Percentiles rank a stretch among this genome's conserved stretches.
Conservation (phyloP, 2,329 filamentous ascomycete species). For the Botryotinia calthae region DNA sequence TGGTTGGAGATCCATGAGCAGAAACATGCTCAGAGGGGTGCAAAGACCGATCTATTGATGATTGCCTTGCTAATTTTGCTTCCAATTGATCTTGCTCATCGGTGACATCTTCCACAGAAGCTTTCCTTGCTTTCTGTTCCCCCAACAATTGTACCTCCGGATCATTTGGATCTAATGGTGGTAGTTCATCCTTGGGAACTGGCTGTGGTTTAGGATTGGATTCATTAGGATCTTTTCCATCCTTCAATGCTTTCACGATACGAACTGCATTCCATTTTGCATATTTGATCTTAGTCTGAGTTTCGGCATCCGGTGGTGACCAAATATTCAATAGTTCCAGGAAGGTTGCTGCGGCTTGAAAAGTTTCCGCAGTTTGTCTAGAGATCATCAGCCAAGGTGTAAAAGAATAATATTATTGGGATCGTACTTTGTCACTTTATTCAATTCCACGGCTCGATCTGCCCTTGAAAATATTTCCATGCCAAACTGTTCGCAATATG, state of each 20-base stretch:
- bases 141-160: conserved; percentile 59
- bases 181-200: conserved; percentile 45
- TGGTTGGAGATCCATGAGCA: conserved; percentile 31
- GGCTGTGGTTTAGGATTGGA: conserved; percentile 71
- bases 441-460: conserved; percentile 75
- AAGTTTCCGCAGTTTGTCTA: conserved; percentile 82
- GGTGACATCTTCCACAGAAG: conserved; percentile 55
- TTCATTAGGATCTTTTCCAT: conserved; percentile 87
- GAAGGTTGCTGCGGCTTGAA: conserved; percentile 89
- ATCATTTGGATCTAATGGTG: conserved; percentile 59
- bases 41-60: conserved; percentile 49
- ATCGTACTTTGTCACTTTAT: conserved; percentile 81
- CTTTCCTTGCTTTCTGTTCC: conserved; percentile 40
- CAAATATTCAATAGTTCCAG: conserved; percentile 85
- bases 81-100: conserved; percentile 54
- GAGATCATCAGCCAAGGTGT: background rate
- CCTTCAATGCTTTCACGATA: conserved; percentile 86
- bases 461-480: conserved; percentile 83
- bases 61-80: conserved; percentile 45
- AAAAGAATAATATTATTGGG: background rate
- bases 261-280: conserved; percentile 93
- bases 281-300: conserved; percentile 85
- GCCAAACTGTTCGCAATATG: conserved; percentile 92
- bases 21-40: conserved; percentile 43
- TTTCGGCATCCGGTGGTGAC: conserved; percentile 71